These are phyloP conservation scores for Brettanomyces sp. DNA, from an alignment of 805 yeast genomes.

Conservation along the genomic window DNA sequence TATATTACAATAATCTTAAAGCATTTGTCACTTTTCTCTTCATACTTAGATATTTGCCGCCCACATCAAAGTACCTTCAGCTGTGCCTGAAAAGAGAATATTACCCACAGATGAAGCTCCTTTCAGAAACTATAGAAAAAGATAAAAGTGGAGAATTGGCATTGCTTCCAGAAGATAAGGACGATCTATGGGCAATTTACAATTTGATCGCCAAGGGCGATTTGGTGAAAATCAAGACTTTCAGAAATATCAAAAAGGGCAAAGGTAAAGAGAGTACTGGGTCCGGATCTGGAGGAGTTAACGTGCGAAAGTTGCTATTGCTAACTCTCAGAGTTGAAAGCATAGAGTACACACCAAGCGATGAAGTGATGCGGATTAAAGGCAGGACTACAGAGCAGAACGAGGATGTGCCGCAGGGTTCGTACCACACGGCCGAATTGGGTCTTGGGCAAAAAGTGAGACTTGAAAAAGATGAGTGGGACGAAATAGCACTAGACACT, in stretches of 20 bases:
- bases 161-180: slow-evolving; percentile 76
- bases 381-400: slow-evolving; percentile 65
- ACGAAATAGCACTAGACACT: slow-evolving; percentile 53
- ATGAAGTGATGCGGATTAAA: slow-evolving; percentile 66
- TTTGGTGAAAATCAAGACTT: slow-evolving; percentile 58
- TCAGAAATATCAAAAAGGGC: slow-evolving; percentile 46
- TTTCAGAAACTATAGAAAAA: slow-evolving; percentile 40
- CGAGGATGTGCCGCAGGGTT: slow-evolving; percentile 73
- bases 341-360: slow-evolving; percentile 71
- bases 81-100: no score
- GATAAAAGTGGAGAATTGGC: slow-evolving; percentile 59
- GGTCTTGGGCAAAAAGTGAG: slow-evolving; percentile 62
- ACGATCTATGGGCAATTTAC: slow-evolving; percentile 83
- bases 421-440: slow-evolving; percentile 81
- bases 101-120: slow-evolving; percentile 39
- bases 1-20: no score
- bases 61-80: no score
- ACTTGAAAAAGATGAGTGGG: slow-evolving; percentile 72
- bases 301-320: slow-evolving; percentile 49
- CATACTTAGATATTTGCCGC: no score
- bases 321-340: slow-evolving; percentile 55
- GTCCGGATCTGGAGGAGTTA: slow-evolving; percentile 7
- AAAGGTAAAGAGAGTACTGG: slow-evolving; percentile 17
- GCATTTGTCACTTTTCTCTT: no score
- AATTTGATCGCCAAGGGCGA: slow-evolving; percentile 74